Percentiles rank a stretch among this genome's conserved stretches.
Evolutionary conservation across 1,284 basidiomycete species (phyloP).

Genomic region (Naganishia sp.): DNA sequence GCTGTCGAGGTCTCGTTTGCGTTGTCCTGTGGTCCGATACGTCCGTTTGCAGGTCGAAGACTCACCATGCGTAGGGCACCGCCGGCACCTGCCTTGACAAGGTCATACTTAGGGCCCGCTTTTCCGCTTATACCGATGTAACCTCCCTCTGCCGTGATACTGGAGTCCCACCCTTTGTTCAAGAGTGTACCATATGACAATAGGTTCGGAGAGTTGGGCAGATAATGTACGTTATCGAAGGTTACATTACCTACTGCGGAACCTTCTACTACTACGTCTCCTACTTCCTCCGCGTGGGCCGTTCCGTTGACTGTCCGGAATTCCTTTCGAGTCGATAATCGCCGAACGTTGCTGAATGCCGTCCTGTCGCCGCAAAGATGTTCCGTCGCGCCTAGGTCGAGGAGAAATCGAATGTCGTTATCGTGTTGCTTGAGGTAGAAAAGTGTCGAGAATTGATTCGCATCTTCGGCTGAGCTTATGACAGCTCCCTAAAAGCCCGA

Average conservation of each 20-base stretch:
- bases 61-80: too few relatives aligned
- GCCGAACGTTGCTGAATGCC: neutral
- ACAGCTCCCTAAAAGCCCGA: too few relatives aligned
- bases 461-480: too few relatives aligned
- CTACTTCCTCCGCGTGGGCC: neutral
- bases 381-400: conserved; percentile 3
- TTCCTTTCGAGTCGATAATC: conserved; percentile 1
- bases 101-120: neutral
- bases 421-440: too few relatives aligned
- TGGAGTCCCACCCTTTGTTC: conserved; percentile 3
- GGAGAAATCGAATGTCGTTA: neutral
- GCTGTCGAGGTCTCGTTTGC: too few relatives aligned
- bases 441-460: too few relatives aligned
- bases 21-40: too few relatives aligned
- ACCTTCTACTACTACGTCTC: neutral
- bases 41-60: too few relatives aligned
- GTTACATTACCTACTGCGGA: neutral
- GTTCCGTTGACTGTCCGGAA: neutral
- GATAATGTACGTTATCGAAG: neutral
- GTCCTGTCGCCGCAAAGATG: neutral
- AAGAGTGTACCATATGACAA: conserved; percentile 8
- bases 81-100: too few relatives aligned
- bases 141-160: conserved; percentile 13
- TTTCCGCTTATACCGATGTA: neutral
- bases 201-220: conserved; percentile 9